These are phyloP conservation scores for Kazachstania sp. DNA, from an alignment of 1,139 yeast species.

Conservation along the genomic window DNA sequence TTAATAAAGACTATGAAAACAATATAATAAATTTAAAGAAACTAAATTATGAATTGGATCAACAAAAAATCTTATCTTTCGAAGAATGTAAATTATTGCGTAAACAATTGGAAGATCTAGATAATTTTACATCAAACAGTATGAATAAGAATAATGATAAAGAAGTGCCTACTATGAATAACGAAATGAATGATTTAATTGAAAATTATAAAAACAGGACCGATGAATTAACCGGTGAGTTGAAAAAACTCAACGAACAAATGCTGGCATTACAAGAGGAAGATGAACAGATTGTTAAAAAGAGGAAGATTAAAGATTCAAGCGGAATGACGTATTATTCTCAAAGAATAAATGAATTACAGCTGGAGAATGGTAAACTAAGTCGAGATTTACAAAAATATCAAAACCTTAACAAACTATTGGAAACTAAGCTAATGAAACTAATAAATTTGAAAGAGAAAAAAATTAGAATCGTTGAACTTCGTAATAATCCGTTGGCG, in stretches of 20 bases:
- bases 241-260: constrained; percentile 30
- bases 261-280: constrained; percentile 20
- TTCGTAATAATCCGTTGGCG: constrained; percentile 57
- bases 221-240: constrained; percentile 36
- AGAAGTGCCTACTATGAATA: constrained; percentile 17
- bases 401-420: constrained; percentile 32
- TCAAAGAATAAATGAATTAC: constrained; percentile 34
- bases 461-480: constrained; percentile 48
- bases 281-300: constrained; percentile 16
- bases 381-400: constrained; percentile 35
- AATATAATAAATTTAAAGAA: constrained; percentile 35
- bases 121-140: constrained; percentile 16
- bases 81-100: constrained; percentile 57
- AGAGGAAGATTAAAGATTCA: constrained; percentile 28
- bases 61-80: constrained; percentile 46
- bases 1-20: constrained; percentile 26
- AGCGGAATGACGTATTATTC: constrained; percentile 27
- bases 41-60: constrained; percentile 38
- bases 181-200: constrained; percentile 39
- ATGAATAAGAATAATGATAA: constrained; percentile 8
- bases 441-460: constrained; percentile 33
- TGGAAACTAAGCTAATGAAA: constrained; percentile 34
- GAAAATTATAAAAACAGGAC: constrained; percentile 53
- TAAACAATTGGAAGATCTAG: constrained; percentile 36
- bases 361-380: constrained; percentile 39